phyloP scores from a whole-genome alignment of 345 rosid species.

The Acer yangbiense region DNA sequence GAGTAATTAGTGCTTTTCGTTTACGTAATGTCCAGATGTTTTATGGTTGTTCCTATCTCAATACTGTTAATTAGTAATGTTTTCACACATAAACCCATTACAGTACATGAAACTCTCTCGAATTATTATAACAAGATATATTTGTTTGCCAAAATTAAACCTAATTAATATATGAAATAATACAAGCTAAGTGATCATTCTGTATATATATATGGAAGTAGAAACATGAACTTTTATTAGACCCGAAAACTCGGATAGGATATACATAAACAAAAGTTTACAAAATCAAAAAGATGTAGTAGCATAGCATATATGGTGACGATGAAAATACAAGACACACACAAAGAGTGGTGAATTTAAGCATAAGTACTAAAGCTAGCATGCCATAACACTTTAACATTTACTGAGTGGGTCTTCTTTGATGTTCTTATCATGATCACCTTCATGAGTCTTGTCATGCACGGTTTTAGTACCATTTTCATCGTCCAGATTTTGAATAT shows the following conservation, averaged over 20 bases:
- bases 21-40: conserved; percentile 4
- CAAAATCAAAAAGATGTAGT: not conserved
- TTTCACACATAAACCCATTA: not conserved
- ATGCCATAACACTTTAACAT: conserved; percentile 9
- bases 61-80: not conserved
- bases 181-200: not conserved
- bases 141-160: not conserved
- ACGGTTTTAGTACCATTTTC: not conserved
- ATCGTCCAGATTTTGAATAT: not conserved
- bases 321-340: not conserved
- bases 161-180: not conserved
- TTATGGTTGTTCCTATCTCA: not conserved
- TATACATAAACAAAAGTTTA: not conserved
- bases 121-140: not conserved
- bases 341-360: not conserved
- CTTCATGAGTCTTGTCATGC: not conserved
- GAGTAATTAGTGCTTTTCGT: conserved; percentile 1
- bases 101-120: not conserved
- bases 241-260: not conserved
- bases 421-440: not conserved
- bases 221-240: not conserved
- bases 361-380: not conserved
- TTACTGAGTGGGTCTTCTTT: conserved; percentile 3
- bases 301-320: no score
- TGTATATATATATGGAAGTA: not conserved